These are phyloP conservation scores for Groenewaldozyma auringiensis DNA, from an alignment of 1,139 yeast species.

Conservation along the genomic window DNA sequence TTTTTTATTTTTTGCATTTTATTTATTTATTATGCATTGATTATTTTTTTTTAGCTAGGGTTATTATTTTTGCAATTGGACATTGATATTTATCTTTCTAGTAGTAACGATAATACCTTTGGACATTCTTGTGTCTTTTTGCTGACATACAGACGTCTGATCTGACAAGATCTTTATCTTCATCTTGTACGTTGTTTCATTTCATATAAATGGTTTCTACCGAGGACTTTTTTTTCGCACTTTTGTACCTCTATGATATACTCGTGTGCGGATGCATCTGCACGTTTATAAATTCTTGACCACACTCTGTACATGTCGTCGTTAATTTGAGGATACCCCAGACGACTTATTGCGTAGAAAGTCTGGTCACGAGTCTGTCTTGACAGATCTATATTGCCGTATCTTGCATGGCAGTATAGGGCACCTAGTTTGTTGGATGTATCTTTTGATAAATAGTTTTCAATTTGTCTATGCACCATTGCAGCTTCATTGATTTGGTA, in stretches of 20 bases:
- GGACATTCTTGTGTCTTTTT: no score
- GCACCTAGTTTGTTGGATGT: background rate
- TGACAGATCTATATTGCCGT: background rate
- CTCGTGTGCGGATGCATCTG: background rate
- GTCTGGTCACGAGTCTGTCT: background rate
- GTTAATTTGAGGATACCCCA: background rate
- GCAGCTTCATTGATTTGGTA: background rate
- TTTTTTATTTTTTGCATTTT: slow-evolving; percentile 8
- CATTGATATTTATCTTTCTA: no score
- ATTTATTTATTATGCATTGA: background rate
- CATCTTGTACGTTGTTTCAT: background rate
- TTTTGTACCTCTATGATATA: background rate
- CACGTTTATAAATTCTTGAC: background rate
- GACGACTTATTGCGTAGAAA: background rate
- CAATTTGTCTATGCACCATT: background rate
- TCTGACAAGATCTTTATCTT: no score
- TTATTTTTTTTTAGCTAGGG: no score
- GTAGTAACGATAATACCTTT: no score
- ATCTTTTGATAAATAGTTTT: background rate
- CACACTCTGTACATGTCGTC: background rate
- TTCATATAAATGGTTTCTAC: background rate
- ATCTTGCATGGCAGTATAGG: background rate
- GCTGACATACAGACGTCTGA: no score
- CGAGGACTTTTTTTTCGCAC: background rate
- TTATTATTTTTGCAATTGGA: no score